A percentile compares a stretch with the other conserved stretches of the same genome.
Evolutionary conservation across 2,329 filamentous ascomycete species (phyloP).

Genomic region (Sclerotinia minor): DNA sequence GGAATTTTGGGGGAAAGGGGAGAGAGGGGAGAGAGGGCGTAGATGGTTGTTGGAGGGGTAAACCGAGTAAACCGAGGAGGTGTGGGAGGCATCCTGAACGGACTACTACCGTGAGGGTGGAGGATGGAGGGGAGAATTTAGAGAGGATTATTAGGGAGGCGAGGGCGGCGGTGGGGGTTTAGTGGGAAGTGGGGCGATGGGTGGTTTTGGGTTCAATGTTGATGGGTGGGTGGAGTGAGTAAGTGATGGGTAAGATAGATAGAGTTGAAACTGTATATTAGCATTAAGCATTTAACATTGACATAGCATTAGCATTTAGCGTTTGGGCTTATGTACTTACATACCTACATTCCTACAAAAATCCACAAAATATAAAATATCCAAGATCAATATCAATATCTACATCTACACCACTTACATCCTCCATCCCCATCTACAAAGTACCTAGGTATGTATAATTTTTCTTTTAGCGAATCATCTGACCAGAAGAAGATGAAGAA

Average conservation of each 20-base stretch:
- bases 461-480: too few relatives aligned
- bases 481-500: too few relatives aligned
- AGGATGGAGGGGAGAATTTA: constrained; percentile 26
- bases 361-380: too few relatives aligned
- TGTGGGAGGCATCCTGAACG: constrained; percentile 55
- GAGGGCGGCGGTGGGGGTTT: constrained; percentile 16
- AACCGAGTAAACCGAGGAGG: constrained; percentile 57
- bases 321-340: too few relatives aligned
- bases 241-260: neutral
- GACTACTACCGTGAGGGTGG: constrained; percentile 36
- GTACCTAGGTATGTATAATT: too few relatives aligned
- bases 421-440: too few relatives aligned
- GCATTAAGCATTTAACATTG: neutral
- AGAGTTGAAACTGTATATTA: too few relatives aligned
- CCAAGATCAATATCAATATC: too few relatives aligned
- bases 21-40: constrained; percentile 40
- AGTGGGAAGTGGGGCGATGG: neutral
- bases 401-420: too few relatives aligned
- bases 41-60: constrained; percentile 59
- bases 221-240: neutral
- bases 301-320: neutral
- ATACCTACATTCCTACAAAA: too few relatives aligned
- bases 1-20: constrained; percentile 56
- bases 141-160: constrained; percentile 21
- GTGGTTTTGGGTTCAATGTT: neutral